A percentile compares a stretch with the other conserved stretches of the same genome.
Conservation (phyloP, 176 grass and related monocot genomes). For the Carex kokanica region DNA sequence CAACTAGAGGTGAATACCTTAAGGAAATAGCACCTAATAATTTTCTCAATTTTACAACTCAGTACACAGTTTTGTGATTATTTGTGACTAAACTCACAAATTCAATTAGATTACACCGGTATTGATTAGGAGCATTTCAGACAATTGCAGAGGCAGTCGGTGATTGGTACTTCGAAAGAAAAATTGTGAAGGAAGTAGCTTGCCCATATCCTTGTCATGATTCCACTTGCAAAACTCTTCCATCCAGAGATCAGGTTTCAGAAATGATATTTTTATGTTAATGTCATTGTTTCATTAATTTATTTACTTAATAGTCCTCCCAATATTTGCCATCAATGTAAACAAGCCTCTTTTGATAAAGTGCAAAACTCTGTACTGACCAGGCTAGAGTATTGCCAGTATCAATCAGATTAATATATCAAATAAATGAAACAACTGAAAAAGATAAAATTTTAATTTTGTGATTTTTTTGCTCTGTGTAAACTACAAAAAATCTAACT, state of each 20-base stretch:
- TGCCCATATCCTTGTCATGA: slow-evolving; percentile 64
- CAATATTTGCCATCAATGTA: neutral
- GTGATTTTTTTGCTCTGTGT: neutral
- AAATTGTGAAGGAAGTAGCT: slow-evolving; percentile 42
- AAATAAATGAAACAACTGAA: neutral
- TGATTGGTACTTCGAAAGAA: slow-evolving; percentile 70
- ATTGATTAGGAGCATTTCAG: slow-evolving; percentile 31
- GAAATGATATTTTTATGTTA: neutral
- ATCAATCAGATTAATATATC: neutral
- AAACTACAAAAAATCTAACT: neutral
- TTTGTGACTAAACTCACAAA: neutral
- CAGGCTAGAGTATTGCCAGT: neutral
- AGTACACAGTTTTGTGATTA: neutral
- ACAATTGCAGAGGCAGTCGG: slow-evolving; percentile 70
- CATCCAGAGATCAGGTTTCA: slow-evolving; percentile 49
- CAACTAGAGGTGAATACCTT: neutral
- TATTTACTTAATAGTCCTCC: neutral
- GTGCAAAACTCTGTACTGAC: neutral
- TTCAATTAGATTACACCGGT: neutral
- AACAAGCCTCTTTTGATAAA: neutral
- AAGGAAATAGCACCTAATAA: neutral
- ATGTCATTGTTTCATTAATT: neutral
- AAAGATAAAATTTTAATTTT: neutral
- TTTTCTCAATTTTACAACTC: neutral
- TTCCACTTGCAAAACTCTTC: slow-evolving; percentile 46